Base-by-base conservation (phyloP, 2,329 filamentous ascomycete species). In the Trichoderma hamatum region DNA sequence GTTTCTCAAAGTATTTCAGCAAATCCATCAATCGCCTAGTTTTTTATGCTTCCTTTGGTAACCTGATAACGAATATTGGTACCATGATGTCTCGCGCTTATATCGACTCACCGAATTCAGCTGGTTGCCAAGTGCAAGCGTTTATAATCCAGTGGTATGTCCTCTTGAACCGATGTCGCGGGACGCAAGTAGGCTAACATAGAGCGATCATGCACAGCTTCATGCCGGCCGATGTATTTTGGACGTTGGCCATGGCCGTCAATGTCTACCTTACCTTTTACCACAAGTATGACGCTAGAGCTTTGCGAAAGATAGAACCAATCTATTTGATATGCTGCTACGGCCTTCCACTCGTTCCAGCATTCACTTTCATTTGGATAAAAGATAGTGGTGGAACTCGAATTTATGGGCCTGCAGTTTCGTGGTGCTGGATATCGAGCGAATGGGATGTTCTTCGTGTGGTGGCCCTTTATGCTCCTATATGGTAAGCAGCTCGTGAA, bases 181-280 rank as follows among this genome's bases (percentile, higher is more conserved):
- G 30, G 16, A 19, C 24, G n/a, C 11, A 16, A 34, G n/a, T 14
- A 19, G 36, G 19, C 67, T 69, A 69, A 69, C 51, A 55, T 68
- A 6, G 3, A 13, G 13, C 1, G 16, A 75, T 16, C n/a, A 16
- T 21, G n/a, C 19, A 19, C n/a, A 92, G 89, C 89, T 92, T 92
- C 75, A 86, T 91, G 83, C 88, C 88, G 2, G 89, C 90, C 4
- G 90, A 92, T 80, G 87, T 89, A 0, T 81, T 90, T 43, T 93
- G 89, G 91, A 90, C 90, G 0, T 82, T 93, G 71, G 88, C 89
- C 65, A 94, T 95, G 92, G 91, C 92, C 1, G 83, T 89, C 72
- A 95, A 94, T 76, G 91, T 95, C 66, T 92, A 92, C 76, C 80
- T 94, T 11, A 93, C 91, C 0, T 92, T 94, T 75, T 93, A 92